Evolutionary conservation across 768 basidiomycete species (phyloP), one percentile per base, ranked within the genome.

Genomic region (Tricholoma bakamatsutake): DNA sequence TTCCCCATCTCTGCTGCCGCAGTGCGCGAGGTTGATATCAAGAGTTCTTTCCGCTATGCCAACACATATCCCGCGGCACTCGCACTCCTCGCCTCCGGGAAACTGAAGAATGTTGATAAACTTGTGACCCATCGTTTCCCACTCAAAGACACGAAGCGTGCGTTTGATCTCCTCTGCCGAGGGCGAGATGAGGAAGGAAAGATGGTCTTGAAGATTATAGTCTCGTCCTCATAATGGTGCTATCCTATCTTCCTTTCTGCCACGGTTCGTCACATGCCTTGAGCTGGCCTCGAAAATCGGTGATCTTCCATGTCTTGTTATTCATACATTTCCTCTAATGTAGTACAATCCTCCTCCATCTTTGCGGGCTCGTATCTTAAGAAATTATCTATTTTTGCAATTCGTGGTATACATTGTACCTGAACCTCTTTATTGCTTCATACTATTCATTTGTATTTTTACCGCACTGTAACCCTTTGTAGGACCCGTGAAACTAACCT

Each of bases 41-140:
- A 85, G 58, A 95, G 94, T 61, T 90, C 88, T 35, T 97, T 97
- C 80, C 82, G 91, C 31, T 94, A 94, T 64, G 87, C 87, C 57
- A 85, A 93, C 74, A 94, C 92, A 9, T 98, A 96, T 68, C 83
- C 89, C 17, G 83, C 83, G n/a, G 96, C 95, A 18, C 74, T 98
- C 45, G 72, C 78, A 2, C 79, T 98, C 8, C 81, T 94, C 49
- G 79, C 79, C 13, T 81, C 84, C 4, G 88, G 88, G 31, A 77
- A 77, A 61, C 77, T 93, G 33, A 70, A 75, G 40, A 80, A 83
- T 59, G 74, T 89, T 42, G 80, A 81, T 59, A 85, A 84, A 68
- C 80, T 97, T 67, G 80, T 95, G 57, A 91, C 90, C 9, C 91
- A 93, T 64, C 83, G 86, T 39, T 81, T 90, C 67, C 60, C 70